Base-by-base conservation (phyloP, 768 basidiomycete species). In the Hemileccinum rubropunctum region DNA sequence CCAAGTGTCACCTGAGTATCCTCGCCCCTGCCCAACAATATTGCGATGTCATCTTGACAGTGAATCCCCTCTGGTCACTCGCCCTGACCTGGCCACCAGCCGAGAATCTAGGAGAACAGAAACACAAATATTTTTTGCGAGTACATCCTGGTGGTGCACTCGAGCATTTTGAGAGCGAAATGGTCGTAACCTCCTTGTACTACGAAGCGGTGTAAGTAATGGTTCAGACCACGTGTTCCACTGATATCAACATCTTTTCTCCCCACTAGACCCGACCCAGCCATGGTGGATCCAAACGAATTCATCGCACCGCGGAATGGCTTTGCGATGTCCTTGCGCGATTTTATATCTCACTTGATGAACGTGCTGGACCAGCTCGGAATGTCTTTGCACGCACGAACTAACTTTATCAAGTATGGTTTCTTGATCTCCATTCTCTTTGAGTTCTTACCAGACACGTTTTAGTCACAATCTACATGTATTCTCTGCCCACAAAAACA, bases 91-190 rank as follows among this genome's bases (percentile, higher is more conserved):
- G 88, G 86, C 91, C 91, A 20, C 83, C 83, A 0, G 83, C 86
- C 1, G 88, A 92, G 66, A 71, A 72, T 30, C 64, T 86, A 5
- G 77, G 73, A 4, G 82, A 86, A 15, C 78, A 82, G 56, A 91
- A 85, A 63, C 76, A 87, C 70, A 91, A 92, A 61, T 91, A 87
- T 61, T 91, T 91, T 67, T 58, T 91, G 51, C 79, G 89, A 34
- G 87, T 86, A 10, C 84, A 91, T 65, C 90, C 91, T 38, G 89
- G 88, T 34, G 91, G 91, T 57, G 89, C 86, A 0, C 69, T 93
- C 42, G 91, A 93, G 62, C 90, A 93, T 65, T 92, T 91, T 55
- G 87, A 89, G 59, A 86, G 82, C 51, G 82, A 87, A 66, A 84
- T 84, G 72, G 86, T 86, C 18, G 75, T 86, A 1, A 91, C 89